Base-by-base conservation (phyloP, 768 basidiomycete genomes). In the Tremella yokohamensis region DNA sequence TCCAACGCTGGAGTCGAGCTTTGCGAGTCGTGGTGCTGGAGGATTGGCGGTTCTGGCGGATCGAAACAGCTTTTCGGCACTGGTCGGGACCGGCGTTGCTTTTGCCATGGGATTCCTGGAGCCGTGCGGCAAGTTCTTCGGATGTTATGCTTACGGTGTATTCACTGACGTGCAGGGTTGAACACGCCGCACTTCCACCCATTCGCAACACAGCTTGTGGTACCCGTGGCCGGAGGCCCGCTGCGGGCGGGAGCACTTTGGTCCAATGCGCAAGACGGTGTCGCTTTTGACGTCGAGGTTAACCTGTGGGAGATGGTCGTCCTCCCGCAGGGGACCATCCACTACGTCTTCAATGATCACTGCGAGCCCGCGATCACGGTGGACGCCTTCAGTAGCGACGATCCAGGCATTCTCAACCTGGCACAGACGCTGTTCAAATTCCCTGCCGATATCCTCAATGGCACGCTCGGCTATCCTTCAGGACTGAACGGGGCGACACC, bases 281-380 rank as follows among this genome's bases (percentile, higher is more conserved):
- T 45, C 18, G 40, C 44, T 22, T 48, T 55, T 25, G 29, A n/a
- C 20, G 40, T 22, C 40, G 8, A 7, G 18, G 54, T 55, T 7
- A 11, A 39, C 19, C 44, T 42, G 11, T 55, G 18, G 15, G 54
- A 58, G 40, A 44, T 49, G 40, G 38, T 52, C 42, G 40, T 29
- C 8, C 39, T 58, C 15, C 57, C 57, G 13, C 45, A 47, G 45
- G 57, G 57, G 8, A 29, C 50, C 7, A 58, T 58, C 26, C 57
- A 58, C 38, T 58, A 29, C 12, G 52, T 54, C 25, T 58, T 58
- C 57, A 58, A 58, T 52, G 51, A 58, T 25, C 52, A 58, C 26
- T 58, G 57, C 40, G 39, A 40, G 16, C 57, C 57, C 3, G 38
- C 40, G n/a, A 47, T 58, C 51, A 54, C 45, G 39, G 50, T 39